These are phyloP conservation scores for Claviceps arundinis DNA, from an alignment of 2,329 filamentous ascomycete genomes.

Conservation along the genomic window DNA sequence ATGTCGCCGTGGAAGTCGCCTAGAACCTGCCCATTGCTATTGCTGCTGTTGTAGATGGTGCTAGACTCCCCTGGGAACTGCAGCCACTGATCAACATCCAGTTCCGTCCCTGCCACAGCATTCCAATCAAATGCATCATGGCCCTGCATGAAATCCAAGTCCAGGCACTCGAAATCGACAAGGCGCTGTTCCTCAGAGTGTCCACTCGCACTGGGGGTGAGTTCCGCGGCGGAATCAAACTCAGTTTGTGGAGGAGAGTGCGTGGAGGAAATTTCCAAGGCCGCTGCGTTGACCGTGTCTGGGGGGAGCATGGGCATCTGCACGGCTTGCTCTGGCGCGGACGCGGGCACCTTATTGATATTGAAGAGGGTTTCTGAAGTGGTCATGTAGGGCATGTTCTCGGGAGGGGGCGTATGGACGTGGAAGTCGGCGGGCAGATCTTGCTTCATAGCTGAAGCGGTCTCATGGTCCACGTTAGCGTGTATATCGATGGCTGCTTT, in stretches of 20 bases:
- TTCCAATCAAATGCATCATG: slow-evolving; percentile 42
- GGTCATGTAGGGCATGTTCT: slow-evolving; percentile 32
- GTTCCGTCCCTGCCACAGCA: slow-evolving; percentile 35
- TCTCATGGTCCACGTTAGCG: slow-evolving; percentile 19
- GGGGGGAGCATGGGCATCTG: slow-evolving; percentile 25
- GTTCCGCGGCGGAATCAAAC: slow-evolving; percentile 20
- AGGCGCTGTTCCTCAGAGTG: slow-evolving; percentile 25
- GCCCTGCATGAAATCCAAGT: slow-evolving; percentile 33
- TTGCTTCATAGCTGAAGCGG: slow-evolving; percentile 23
- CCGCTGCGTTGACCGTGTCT: slow-evolving; percentile 24
- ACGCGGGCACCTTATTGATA: slow-evolving; percentile 12
- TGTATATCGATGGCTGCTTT: slow-evolving; percentile 69
- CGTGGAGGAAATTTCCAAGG: slow-evolving; percentile 20
- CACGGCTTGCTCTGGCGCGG: slow-evolving; percentile 1
- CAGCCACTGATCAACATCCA: slow-evolving; percentile 47
- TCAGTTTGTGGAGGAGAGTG: slow-evolving; percentile 33
- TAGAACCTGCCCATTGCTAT: slow-evolving; percentile 21
- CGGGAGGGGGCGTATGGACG: slow-evolving; percentile 40
- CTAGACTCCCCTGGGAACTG: slow-evolving; percentile 41
- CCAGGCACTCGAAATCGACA: slow-evolving; percentile 23
- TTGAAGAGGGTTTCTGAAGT: slow-evolving; percentile 26
- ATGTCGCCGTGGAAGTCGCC: slow-evolving; percentile 5
- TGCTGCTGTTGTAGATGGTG: slow-evolving; percentile 17
- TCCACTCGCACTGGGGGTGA: slow-evolving; percentile 33
- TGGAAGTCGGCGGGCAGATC: slow-evolving; percentile 22